phyloP scores from a whole-genome alignment of 176 grass and related monocot genomes.

The Carex myosuroides region DNA sequence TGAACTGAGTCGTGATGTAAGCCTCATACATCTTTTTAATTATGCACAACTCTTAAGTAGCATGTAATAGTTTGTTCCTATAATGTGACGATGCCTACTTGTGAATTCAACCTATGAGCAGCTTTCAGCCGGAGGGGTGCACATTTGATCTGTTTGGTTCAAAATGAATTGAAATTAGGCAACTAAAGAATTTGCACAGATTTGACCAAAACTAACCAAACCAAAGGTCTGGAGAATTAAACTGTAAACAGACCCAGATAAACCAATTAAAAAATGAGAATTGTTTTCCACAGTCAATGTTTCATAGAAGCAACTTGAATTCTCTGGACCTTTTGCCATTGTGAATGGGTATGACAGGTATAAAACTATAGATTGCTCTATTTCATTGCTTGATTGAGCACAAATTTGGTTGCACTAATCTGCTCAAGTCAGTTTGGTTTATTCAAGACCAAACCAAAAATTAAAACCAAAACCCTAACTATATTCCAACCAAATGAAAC shows the following conservation, averaged over 20 bases:
- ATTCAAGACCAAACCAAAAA: background rate
- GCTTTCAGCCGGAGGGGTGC: background rate
- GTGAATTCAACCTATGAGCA: background rate
- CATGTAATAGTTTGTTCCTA: background rate
- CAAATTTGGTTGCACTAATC: background rate
- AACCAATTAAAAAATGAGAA: background rate
- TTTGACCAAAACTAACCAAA: background rate
- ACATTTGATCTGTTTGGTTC: background rate
- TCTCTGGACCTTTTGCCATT: background rate
- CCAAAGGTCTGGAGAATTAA: background rate
- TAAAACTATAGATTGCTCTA: background rate
- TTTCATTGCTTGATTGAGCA: background rate
- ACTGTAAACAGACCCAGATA: background rate
- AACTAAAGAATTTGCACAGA: background rate
- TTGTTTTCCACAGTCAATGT: background rate
- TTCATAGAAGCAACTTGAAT: background rate
- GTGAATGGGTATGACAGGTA: background rate
- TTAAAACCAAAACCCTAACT: background rate
- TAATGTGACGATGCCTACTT: background rate
- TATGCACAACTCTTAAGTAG: background rate
- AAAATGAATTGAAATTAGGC: background rate
- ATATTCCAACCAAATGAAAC: background rate
- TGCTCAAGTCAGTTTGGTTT: background rate
- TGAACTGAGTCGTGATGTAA: slow-evolving; percentile 36
- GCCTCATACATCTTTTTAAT: slow-evolving; percentile 13